Base-by-base conservation (phyloP, 768 basidiomycete genomes). In the Calvatia gigantea region DNA sequence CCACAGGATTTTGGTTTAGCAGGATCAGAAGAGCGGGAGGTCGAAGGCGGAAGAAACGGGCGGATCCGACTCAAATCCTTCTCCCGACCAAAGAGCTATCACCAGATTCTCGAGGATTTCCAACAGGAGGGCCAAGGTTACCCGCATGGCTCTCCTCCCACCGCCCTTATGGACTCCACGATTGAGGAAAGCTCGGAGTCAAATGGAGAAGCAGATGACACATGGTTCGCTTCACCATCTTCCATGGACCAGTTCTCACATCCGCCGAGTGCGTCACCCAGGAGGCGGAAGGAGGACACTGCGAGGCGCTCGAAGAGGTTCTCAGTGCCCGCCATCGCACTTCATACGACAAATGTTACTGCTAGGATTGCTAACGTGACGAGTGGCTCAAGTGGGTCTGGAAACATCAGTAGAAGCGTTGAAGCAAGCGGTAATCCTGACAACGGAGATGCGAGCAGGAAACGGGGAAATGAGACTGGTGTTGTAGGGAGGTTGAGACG, bases 261-360 rank as follows among this genome's bases (percentile, higher is more conserved):
- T 14, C 66, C 71, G 11, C 62, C 66, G 6, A 52, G 61, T 23
- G 65, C 70, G 6, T 68, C 68, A 0, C 67, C 69, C 5, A 64
- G 58, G 25, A 63, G 62, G 51, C 60, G 75, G 56, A 75, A 66
- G 61, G 87, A 88, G 64, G 79, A 87, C 58, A 87, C 86, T 0
- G 79, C 77, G 41, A 71, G 85, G 60, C 68, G 82, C 62, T 75
- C 74, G 62, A 87, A 89, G 64, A 79, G 87, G 35, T 90, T 90
- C 62, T 91, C 90, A 46, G 58, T 87, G 47, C 87, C 89, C 43
- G 87, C 87, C n/a, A 75, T 92, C 33, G 88, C 86, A 33, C 60
- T 91, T 66, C 88, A 91, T 60, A 83, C 84, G 28, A 83, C 83
- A 28, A 82, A 80, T 15, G 88, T 91, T 12, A 86, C 84, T 27